A percentile compares a stretch with the other conserved stretches of the same genome.
phyloP scores from a whole-genome alignment of 2,329 filamentous ascomycete genomes.

The Claviceps monticola region DNA sequence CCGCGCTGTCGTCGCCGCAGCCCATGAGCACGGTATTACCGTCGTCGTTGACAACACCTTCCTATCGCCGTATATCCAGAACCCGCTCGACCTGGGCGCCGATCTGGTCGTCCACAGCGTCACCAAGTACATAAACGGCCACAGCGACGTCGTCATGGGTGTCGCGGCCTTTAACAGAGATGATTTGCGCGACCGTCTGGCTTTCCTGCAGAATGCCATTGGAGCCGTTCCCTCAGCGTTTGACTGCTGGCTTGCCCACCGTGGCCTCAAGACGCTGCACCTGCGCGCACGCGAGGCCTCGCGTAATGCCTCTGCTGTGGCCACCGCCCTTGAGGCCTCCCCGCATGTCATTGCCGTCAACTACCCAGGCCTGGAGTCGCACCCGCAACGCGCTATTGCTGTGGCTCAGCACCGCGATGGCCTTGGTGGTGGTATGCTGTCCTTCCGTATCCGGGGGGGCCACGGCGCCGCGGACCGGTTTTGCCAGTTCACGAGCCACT shows the following conservation, averaged over 20 bases:
- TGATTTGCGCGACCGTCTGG: conserved; percentile 59
- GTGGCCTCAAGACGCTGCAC: conserved; percentile 92
- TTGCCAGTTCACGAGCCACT: conserved; percentile 79
- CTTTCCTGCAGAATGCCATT: conserved; percentile 94
- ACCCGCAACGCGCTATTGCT: conserved; percentile 75
- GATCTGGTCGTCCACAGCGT: conserved; percentile 96
- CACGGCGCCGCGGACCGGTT: conserved; percentile 77
- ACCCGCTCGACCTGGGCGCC: conserved; percentile 85
- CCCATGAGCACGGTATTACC: conserved; percentile 76
- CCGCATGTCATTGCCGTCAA: conserved; percentile 80
- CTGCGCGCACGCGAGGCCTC: conserved; percentile 77
- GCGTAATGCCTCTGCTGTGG: conserved; percentile 66
- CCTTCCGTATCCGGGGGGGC: conserved; percentile 84
- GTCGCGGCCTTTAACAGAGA: conserved; percentile 89
- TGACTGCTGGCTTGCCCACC: conserved; percentile 95
- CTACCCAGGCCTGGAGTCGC: conserved; percentile 82
- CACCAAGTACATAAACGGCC: conserved; percentile 98
- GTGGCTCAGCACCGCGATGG: conserved; percentile 84
- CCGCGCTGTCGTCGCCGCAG: conserved; percentile 64
- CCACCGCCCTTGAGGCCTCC: conserved; percentile 62
- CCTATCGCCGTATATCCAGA: conserved; percentile 90
- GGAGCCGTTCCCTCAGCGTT: conserved; percentile 90
- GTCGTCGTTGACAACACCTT: conserved; percentile 99
- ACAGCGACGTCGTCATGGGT: conserved; percentile 95
- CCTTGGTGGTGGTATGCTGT: conserved; percentile 94